A percentile compares a stretch with the other conserved stretches of the same genome.
Conservation (phyloP, 2,329 filamentous ascomycete species). For the Trichophyton schoenleinii region DNA sequence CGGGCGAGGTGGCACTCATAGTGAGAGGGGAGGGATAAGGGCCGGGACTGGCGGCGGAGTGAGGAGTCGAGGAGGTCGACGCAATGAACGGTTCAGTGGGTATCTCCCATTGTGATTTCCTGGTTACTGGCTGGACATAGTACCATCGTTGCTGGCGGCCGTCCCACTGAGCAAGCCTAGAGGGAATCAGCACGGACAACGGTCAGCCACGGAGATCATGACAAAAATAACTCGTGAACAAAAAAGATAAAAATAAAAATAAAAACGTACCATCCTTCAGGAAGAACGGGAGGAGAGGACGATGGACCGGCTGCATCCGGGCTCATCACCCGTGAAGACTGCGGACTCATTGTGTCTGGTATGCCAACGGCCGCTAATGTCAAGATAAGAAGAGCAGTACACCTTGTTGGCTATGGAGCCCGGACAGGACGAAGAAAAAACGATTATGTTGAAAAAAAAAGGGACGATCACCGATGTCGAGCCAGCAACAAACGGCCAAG, state of each 20-base stretch:
- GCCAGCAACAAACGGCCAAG: not conserved
- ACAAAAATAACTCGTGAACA: too few relatives aligned
- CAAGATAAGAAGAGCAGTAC: too few relatives aligned
- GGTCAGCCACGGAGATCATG: not conserved
- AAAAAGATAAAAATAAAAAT: not conserved
- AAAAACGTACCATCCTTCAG: constrained; percentile 28
- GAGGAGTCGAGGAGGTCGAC: constrained; percentile 21
- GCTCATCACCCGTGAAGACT: constrained; percentile 14
- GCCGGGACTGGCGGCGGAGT: constrained; percentile 15
- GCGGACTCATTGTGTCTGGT: constrained; percentile 9
- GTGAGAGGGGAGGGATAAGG: constrained; percentile 11
- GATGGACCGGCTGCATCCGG: constrained; percentile 30
- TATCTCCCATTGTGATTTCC: constrained; percentile 30
- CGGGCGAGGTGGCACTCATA: constrained; percentile 9
- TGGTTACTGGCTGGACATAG: constrained; percentile 29
- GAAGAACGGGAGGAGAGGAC: constrained; percentile 25
- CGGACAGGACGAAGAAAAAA: not conserved
- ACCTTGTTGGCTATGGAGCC: not conserved
- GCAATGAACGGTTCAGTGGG: constrained; percentile 29
- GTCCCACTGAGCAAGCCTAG: constrained; percentile 31
- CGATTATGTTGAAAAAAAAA: not conserved
- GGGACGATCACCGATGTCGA: not conserved
- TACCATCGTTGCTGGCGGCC: constrained; percentile 28
- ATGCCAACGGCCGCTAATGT: not conserved
- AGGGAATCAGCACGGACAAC: not conserved